These are phyloP conservation scores for Aspergillus luchuensis DNA, from an alignment of 2,329 filamentous ascomycete species.

Conservation along the genomic window DNA sequence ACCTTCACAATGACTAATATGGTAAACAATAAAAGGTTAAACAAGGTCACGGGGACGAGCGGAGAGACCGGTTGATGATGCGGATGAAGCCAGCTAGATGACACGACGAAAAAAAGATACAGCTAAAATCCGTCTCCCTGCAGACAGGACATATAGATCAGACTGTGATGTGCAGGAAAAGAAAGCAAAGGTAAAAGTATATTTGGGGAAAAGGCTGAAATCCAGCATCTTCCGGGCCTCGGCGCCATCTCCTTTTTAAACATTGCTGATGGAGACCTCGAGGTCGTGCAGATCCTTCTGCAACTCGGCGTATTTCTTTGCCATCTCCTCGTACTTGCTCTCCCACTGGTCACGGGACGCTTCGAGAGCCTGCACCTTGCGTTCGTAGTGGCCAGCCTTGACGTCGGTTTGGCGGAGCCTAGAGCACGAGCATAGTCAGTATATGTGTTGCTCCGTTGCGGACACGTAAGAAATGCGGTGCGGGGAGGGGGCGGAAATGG, in stretches of 20 bases:
- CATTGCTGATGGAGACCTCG: constrained; percentile 87
- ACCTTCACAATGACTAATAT: constrained; percentile 15
- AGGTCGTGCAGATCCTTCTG: constrained; percentile 93
- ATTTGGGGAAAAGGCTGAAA: constrained; percentile 29
- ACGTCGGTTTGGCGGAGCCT: constrained; percentile 99
- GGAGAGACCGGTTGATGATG: constrained; percentile 15
- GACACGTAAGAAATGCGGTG: not conserved
- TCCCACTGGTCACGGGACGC: constrained; percentile 91
- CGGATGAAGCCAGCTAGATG: constrained; percentile 18
- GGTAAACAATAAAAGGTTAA: constrained; percentile 17
- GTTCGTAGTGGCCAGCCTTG: constrained; percentile 98
- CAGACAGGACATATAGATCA: constrained; percentile 25
- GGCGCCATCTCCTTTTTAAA: constrained; percentile 59
- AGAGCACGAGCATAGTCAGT: constrained; percentile 25
- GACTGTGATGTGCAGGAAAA: constrained; percentile 28
- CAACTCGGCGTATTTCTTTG: constrained; percentile 78
- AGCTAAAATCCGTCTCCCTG: constrained; percentile 20
- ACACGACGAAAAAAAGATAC: constrained; percentile 19
- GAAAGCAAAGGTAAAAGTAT: constrained; percentile 27
- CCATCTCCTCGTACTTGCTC: constrained; percentile 96
- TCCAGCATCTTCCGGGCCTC: constrained; percentile 32
- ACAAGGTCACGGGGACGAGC: constrained; percentile 18
- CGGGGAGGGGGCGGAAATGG: no score
- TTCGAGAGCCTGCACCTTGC: constrained; percentile 97
- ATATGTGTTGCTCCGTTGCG: constrained; percentile 8